Percentiles rank a stretch among this genome's conserved stretches.
Conservation (phyloP, 768 basidiomycete species). For the Neoboletus brunneissimus region DNA sequence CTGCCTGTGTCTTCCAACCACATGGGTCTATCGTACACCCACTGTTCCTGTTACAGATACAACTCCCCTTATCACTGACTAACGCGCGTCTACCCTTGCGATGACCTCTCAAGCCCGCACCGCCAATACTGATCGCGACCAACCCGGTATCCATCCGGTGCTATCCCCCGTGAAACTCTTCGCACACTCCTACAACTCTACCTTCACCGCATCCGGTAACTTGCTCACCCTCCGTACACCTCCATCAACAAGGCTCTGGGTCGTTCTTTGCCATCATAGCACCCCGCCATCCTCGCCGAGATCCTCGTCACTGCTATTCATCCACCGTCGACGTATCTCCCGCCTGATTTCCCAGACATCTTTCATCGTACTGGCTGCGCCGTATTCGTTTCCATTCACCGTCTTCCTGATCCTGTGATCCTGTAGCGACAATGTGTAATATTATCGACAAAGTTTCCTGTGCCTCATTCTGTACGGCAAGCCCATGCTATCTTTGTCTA, state of each 20-base stretch:
- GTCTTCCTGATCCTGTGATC: conserved; percentile 15
- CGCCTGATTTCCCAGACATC: neutral
- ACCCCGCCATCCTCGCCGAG: conserved; percentile 5
- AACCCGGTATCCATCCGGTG: conserved; percentile 1
- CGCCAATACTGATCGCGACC: conserved; percentile 17
- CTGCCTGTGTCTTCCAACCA: neutral
- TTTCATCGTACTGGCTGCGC: neutral
- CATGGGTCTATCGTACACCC: neutral
- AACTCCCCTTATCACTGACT: neutral
- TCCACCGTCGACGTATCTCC: neutral
- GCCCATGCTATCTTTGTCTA: neutral
- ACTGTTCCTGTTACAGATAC: conserved; percentile 12
- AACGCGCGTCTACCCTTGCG: neutral
- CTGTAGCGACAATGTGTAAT: conserved; percentile 10
- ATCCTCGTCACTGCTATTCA: neutral
- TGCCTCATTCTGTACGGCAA: conserved; percentile 14
- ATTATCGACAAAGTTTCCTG: conserved; percentile 15
- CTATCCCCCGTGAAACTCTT: conserved; percentile 13
- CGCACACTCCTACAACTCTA: neutral
- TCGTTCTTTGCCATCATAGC: neutral
- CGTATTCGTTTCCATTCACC: neutral
- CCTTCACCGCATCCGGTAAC: conserved; percentile 8
- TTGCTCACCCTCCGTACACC: neutral
- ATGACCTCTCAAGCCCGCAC: conserved; percentile 1
- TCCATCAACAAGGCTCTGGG: neutral